A percentile compares a stretch with the other conserved stretches of the same genome.
phyloP scores from a whole-genome alignment of 352 stramenopile species.

The Elongisporangium undulatum region DNA sequence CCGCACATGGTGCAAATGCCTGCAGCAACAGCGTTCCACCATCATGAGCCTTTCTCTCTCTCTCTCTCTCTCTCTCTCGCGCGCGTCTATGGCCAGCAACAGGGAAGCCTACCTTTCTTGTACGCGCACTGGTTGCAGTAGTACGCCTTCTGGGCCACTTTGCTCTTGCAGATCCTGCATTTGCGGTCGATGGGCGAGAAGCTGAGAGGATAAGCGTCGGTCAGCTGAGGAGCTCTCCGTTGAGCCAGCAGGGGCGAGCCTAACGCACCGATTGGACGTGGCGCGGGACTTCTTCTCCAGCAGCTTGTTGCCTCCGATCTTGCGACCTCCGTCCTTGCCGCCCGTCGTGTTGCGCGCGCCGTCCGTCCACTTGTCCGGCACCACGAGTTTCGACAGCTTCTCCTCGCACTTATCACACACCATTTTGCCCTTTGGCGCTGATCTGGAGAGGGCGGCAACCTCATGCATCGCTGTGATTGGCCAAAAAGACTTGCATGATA shows the following conservation, averaged over 20 bases:
- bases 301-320: constrained; percentile 34
- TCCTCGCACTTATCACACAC: constrained; percentile 74
- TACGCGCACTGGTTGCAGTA: constrained; percentile 79
- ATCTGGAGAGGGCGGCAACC: no score
- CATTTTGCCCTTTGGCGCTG: constrained; percentile 29
- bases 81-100: no score
- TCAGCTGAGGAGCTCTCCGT: background rate
- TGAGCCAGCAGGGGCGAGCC: no score
- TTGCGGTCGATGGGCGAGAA: constrained; percentile 44
- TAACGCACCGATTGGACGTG: constrained; percentile 21
- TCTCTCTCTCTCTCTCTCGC: no score
- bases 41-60: no score
- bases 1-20: constrained; percentile 71
- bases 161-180: constrained; percentile 66
- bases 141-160: constrained; percentile 42
- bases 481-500: background rate
- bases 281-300: constrained; percentile 36
- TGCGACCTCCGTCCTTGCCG: constrained; percentile 44
- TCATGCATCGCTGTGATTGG: background rate
- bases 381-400: constrained; percentile 72
- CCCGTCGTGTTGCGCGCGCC: constrained; percentile 52
- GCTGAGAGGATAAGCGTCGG: constrained; percentile 18
- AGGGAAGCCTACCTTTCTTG: constrained; percentile 70
- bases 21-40: constrained; percentile 2
- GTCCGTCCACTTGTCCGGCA: constrained; percentile 75